These are phyloP conservation scores for Cercophora newfieldiana DNA, from an alignment of 495 filamentous ascomycete genomes.

Conservation along the genomic window DNA sequence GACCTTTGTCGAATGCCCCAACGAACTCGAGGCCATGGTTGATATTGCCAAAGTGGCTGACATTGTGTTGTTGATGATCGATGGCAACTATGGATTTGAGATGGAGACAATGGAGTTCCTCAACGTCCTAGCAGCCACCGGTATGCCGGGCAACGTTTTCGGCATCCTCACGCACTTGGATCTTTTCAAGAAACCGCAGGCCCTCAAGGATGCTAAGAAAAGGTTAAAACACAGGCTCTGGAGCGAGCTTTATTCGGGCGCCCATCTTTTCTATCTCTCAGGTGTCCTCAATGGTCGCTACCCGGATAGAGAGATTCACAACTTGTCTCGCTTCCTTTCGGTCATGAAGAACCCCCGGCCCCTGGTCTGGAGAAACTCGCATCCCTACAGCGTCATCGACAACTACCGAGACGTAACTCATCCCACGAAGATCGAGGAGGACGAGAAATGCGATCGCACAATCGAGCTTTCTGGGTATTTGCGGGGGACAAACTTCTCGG, in stretches of 20 bases:
- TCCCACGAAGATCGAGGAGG: slow-evolving; percentile 81
- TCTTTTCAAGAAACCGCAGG: slow-evolving; percentile 88
- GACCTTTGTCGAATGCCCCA: slow-evolving; percentile 95
- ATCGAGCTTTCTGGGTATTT: slow-evolving; percentile 92
- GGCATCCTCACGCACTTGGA: slow-evolving; percentile 96
- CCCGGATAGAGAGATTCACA: slow-evolving; percentile 94
- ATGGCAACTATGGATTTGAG: slow-evolving; percentile 97
- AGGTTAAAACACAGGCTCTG: slow-evolving; percentile 92
- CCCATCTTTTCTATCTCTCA: slow-evolving; percentile 93
- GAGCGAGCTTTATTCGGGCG: slow-evolving; percentile 94
- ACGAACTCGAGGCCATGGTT: slow-evolving; percentile 91
- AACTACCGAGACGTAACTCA: slow-evolving; percentile 93
- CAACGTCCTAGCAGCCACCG: slow-evolving; percentile 82
- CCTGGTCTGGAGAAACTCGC: slow-evolving; percentile 92
- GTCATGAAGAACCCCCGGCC: slow-evolving; percentile 99
- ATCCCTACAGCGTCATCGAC: slow-evolving; percentile 91
- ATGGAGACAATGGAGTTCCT: slow-evolving; percentile 99
- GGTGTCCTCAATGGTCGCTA: slow-evolving; percentile 96
- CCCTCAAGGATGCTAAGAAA: slow-evolving; percentile 89
- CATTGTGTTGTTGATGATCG: slow-evolving; percentile 95
- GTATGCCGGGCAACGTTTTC: slow-evolving; percentile 98
- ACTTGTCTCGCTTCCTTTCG: slow-evolving; percentile 87
- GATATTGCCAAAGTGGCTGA: slow-evolving; percentile 95
- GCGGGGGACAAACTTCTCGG: slow-evolving; percentile 91
- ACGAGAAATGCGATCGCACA: slow-evolving; percentile 85